These are phyloP conservation scores for Martensiomyces pterosporus DNA, from an alignment of 192 early-diverging fungal species.

Conservation along the genomic window DNA sequence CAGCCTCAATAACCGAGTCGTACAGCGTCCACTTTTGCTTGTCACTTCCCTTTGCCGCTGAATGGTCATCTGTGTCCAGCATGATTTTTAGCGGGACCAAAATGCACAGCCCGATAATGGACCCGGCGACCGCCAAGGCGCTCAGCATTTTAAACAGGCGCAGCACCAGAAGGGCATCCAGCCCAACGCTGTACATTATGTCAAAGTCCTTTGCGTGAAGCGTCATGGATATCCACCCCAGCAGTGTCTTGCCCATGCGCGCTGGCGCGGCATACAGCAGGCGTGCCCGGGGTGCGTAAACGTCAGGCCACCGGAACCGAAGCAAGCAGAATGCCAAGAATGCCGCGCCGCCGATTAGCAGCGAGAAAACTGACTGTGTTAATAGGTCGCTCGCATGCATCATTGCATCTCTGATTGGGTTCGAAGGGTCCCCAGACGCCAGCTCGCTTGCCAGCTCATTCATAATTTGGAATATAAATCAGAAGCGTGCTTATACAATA, in stretches of 20 bases:
- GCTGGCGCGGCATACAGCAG: conserved; percentile 43
- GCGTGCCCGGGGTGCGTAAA: conserved; percentile 48
- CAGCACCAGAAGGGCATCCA: conserved; percentile 47
- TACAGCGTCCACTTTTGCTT: conserved; percentile 8
- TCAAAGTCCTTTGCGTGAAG: conserved; percentile 42
- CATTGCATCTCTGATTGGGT: too few relatives aligned
- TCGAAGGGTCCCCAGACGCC: too few relatives aligned
- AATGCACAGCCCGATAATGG: conserved; percentile 25
- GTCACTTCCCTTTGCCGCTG: not conserved
- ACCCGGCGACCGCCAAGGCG: conserved; percentile 19
- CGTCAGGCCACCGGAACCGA: conserved; percentile 52
- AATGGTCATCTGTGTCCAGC: conserved; percentile 16
- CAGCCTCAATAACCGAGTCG: conserved; percentile 21
- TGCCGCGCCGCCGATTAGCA: conserved; percentile 32
- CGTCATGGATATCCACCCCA: conserved; percentile 46
- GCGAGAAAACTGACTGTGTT: conserved; percentile 44
- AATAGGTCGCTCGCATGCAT: conserved; percentile 47
- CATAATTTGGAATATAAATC: too few relatives aligned
- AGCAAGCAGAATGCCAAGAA: conserved; percentile 48
- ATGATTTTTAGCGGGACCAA: conserved; percentile 41
- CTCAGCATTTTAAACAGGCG: conserved; percentile 48
- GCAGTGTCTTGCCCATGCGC: conserved; percentile 40
- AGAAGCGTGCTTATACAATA: too few relatives aligned
- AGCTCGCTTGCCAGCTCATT: too few relatives aligned
- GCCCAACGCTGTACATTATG: conserved; percentile 45